Conservation (phyloP, 306 rosid species). For the Purshia tridentata region DNA sequence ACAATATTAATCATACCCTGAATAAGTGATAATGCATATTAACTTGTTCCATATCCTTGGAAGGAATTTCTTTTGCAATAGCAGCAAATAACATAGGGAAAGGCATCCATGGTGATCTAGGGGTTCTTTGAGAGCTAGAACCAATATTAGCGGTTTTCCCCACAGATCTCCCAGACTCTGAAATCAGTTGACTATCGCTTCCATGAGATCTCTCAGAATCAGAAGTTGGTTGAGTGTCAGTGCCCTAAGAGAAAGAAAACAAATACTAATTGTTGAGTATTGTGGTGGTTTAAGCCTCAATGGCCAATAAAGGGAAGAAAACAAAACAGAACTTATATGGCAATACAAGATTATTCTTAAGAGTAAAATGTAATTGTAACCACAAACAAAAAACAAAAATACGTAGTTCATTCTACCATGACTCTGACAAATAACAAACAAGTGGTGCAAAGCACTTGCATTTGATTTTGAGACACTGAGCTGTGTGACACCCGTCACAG, state of each 20-base stretch:
- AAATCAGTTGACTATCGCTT: slow-evolving; percentile 22
- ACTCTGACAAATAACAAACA: no score
- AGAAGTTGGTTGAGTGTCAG: background rate
- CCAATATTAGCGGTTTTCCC: slow-evolving; percentile 45
- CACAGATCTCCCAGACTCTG: slow-evolving; percentile 36
- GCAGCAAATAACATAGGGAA: slow-evolving; percentile 71
- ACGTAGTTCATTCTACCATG: no score
- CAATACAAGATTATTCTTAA: no score
- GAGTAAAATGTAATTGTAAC: no score
- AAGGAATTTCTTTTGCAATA: slow-evolving; percentile 48
- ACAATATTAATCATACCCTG: slow-evolving; percentile 51
- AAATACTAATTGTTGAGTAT: background rate
- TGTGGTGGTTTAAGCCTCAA: background rate
- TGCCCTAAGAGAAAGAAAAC: slow-evolving; percentile 28
- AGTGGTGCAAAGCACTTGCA: no score
- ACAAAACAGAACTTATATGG: no score
- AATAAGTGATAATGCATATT: slow-evolving; percentile 46
- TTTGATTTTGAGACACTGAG: no score
- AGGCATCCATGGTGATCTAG: slow-evolving; percentile 86
- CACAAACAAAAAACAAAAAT: no score
- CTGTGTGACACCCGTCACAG: no score
- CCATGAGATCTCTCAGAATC: slow-evolving; percentile 26
- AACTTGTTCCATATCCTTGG: slow-evolving; percentile 43
- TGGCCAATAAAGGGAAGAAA: background rate
- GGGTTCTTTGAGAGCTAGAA: slow-evolving; percentile 47